Evolutionary conservation across 768 basidiomycete species (phyloP).

Genomic region (Strobilomyces echinocephalus): DNA sequence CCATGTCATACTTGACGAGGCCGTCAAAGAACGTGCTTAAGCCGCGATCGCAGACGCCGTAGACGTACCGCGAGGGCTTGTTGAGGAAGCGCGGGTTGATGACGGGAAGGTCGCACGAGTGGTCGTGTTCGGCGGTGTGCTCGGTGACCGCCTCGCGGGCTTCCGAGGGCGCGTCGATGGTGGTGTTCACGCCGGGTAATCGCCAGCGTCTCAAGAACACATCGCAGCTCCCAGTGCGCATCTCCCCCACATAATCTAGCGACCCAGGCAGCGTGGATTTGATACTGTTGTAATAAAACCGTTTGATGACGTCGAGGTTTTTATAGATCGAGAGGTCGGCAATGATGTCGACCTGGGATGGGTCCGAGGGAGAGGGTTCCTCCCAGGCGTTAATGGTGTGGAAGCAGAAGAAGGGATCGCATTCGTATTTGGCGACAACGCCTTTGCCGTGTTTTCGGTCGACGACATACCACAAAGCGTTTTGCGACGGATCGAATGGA

Average conservation of each 20-base stretch:
- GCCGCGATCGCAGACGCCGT: conserved; percentile 26
- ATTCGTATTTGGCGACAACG: conserved; percentile 35
- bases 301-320: conserved; percentile 30
- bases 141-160: conserved; percentile 16
- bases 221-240: conserved; percentile 11
- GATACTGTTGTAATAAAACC: conserved; percentile 29
- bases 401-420: conserved; percentile 37
- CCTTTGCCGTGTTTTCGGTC: conserved; percentile 35
- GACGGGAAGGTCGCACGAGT: conserved; percentile 34
- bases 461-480: conserved; percentile 35
- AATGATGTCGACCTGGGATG: conserved; percentile 28
- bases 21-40: conserved; percentile 32
- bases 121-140: conserved; percentile 22
- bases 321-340: conserved; percentile 35
- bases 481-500: conserved; percentile 26
- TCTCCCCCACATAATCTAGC: conserved; percentile 24
- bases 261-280: conserved; percentile 24
- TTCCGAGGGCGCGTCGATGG: conserved; percentile 11
- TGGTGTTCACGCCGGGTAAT: conserved; percentile 23
- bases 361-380: conserved; percentile 17
- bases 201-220: conserved; percentile 30
- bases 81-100: conserved; percentile 31
- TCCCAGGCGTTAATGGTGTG: conserved; percentile 40
- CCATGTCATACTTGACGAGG: conserved; percentile 34
- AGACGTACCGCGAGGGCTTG: conserved; percentile 32